A percentile compares a stretch with the other conserved stretches of the same genome.
phyloP scores from a whole-genome alignment of 768 basidiomycete genomes.

The Hericium rajendrae region DNA sequence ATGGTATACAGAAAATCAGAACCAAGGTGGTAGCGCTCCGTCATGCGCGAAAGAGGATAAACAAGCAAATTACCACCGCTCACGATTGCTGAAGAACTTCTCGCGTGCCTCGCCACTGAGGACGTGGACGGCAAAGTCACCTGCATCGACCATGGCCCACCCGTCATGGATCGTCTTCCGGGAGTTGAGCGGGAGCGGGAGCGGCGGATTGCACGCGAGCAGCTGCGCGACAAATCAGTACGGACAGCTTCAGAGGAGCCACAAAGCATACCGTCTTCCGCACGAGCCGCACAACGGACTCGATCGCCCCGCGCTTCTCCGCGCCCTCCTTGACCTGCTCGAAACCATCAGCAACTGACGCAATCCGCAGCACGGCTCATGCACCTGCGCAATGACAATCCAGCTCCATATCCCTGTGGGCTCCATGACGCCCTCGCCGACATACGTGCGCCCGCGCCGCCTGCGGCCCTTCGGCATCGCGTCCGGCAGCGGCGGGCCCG shows the following conservation, averaged over 20 bases:
- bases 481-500: conserved; percentile 53
- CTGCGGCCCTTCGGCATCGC: conserved; percentile 51
- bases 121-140: conserved; percentile 72
- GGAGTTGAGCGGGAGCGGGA: conserved; percentile 53
- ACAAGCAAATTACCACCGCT: conserved; percentile 19
- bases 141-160: conserved; percentile 81
- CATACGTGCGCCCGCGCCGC: conserved; percentile 56
- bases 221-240: conserved; percentile 33
- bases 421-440: conserved; percentile 45
- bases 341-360: conserved; percentile 3
- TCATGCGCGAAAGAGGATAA: neutral
- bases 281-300: conserved; percentile 59
- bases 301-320: conserved; percentile 69
- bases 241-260: neutral
- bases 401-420: conserved; percentile 67
- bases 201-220: conserved; percentile 39
- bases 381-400: conserved; percentile 65
- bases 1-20: too few species aligned
- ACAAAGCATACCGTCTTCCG: conserved; percentile 53
- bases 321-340: conserved; percentile 76
- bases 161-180: conserved; percentile 54
- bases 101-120: conserved; percentile 56
- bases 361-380: conserved; percentile 1
- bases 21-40: too few species aligned
- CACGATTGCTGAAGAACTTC: conserved; percentile 45